A percentile compares a stretch with the other conserved stretches of the same genome.
Conservation (phyloP, 352 stramenopile species). For the Pythium sp. region DNA sequence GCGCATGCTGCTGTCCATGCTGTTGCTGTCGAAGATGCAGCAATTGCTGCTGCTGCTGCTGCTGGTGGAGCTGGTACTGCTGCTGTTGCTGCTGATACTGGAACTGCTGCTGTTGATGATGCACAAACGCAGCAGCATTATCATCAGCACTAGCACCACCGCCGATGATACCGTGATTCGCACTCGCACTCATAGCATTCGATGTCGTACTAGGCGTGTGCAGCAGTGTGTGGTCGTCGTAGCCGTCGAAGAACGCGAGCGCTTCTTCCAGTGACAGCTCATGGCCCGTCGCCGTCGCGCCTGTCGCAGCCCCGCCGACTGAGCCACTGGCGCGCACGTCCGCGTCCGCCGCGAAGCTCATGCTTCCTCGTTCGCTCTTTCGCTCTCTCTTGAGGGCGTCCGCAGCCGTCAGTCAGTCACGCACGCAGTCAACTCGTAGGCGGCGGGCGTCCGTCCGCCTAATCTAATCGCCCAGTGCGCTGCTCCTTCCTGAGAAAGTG, state of each 20-base stretch:
- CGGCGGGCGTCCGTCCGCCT: background rate
- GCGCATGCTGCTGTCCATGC: background rate
- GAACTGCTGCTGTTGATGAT: background rate
- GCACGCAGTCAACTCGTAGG: no score
- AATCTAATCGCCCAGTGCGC: background rate
- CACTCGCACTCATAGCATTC: background rate
- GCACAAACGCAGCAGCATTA: background rate
- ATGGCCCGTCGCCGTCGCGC: background rate
- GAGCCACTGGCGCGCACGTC: background rate
- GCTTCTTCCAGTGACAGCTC: conserved; percentile 22
- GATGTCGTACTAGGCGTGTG: background rate
- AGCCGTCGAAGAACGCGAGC: conserved; percentile 23
- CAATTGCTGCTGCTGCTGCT: conserved; percentile 3
- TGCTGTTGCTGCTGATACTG: background rate
- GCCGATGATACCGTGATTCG: background rate
- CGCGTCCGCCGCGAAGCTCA: conserved; percentile 11
- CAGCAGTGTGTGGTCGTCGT: conserved; percentile 9
- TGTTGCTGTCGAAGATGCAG: conserved; percentile 8
- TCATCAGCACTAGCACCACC: background rate
- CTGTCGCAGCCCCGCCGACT: background rate
- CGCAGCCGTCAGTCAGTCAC: no score
- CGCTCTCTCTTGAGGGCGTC: background rate
- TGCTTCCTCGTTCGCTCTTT: background rate
- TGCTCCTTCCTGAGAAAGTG: background rate
- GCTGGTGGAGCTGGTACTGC: background rate